Conservation (phyloP, 305 asterid species). For the Ilex paraguariensis region DNA sequence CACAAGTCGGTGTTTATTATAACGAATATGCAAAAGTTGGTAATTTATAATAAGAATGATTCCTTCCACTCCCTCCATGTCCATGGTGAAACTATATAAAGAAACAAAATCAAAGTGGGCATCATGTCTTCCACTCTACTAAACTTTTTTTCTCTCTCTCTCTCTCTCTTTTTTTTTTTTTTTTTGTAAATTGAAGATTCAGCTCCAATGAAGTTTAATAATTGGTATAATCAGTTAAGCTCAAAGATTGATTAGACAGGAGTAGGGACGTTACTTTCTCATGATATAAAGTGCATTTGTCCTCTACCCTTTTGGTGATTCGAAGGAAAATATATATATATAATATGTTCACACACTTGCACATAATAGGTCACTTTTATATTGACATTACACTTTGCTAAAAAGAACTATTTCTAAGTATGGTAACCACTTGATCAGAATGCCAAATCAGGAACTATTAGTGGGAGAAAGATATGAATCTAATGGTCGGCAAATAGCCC, state of each 20-base stretch:
- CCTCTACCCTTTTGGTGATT: not conserved
- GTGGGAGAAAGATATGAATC: no score
- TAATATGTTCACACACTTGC: no score
- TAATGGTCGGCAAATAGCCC: no score
- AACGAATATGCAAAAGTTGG: no score
- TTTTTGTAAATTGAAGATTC: not conserved
- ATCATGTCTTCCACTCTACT: slow-evolving; percentile 17
- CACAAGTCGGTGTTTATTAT: not conserved
- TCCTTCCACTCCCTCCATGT: slow-evolving; percentile 17
- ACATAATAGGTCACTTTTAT: not conserved
- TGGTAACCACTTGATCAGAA: slow-evolving; percentile 10
- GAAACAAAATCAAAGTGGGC: slow-evolving; percentile 22
- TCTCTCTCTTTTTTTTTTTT: no score
- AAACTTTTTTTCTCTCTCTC: not conserved
- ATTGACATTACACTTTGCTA: not conserved
- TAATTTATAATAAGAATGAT: not conserved
- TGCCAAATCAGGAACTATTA: no score
- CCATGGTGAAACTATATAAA: slow-evolving; percentile 7
- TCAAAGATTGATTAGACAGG: slow-evolving; percentile 20
- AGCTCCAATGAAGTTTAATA: slow-evolving; percentile 3
- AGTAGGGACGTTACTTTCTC: slow-evolving; percentile 18
- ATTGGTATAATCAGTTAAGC: slow-evolving; percentile 10
- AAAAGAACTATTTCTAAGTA: slow-evolving; percentile 10
- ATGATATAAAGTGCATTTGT: slow-evolving; percentile 12
- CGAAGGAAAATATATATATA: not conserved